Base-by-base conservation (phyloP, 1,284 basidiomycete genomes). In the Cutaneotrichosporon sp. region DNA sequence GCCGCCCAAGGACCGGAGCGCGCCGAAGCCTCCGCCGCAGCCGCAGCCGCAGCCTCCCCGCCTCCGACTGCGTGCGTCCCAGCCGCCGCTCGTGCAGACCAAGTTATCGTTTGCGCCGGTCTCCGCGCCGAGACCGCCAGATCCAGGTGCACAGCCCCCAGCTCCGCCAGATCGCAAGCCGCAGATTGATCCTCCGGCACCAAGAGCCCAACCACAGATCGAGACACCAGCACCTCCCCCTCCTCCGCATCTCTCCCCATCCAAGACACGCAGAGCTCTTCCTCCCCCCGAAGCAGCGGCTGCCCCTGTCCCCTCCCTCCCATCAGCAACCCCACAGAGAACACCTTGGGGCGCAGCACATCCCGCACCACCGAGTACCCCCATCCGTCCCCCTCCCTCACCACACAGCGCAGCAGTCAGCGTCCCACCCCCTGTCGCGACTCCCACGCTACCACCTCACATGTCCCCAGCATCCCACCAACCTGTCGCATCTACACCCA, bases 41-140 rank as follows among this genome's bases (percentile, higher is more conserved):
- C n/a, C n/a, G n/a, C n/a, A 36, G 18, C 27, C 18, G 31, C n/a
- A 18, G 18, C 49, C 27, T 14, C 49, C 13, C 16, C 47, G 47
- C 11, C 24, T n/a, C 47, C n/a, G 14, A 16, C 31, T 29, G 24
- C 29, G 20, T 9, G 29, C 50, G n/a, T 4, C 29, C 29, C 29
- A 51, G 29, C 31, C 29, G 10, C 11, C n/a, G 31, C 31, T 53
- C 13, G 34, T 53, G 34, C 51, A 53, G 22, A 53, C 51, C 51
- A 53, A 53, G 51, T 25, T 53, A 34, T 24, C 51, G 51, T 53
- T 53, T 25, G 51, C 51, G 25, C 29, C 45, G 22, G 2, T 25
- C 18, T 18, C 16, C n/a, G 47, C 27, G 5, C 24, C 47, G 47
- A 49, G 47, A 29, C 47, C 47, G 5, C 16, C 47, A 49, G 25